Conservation (phyloP, 768 basidiomycete genomes). For the Piloderma croceum region DNA sequence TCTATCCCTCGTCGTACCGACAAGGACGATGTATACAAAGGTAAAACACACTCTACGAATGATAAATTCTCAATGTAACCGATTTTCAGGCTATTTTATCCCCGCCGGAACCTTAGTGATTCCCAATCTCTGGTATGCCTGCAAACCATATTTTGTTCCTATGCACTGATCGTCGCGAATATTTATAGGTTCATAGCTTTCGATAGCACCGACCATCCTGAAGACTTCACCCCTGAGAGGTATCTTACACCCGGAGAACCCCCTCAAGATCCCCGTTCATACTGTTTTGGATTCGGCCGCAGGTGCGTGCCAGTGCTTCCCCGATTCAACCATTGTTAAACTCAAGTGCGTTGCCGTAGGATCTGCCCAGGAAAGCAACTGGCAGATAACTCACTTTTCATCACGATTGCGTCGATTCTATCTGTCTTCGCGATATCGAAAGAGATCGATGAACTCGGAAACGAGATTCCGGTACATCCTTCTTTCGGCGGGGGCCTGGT, state of each 20-base stretch:
- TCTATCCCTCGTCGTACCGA: background rate
- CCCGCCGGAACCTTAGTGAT: constrained; percentile 13
- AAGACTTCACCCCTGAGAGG: constrained; percentile 7
- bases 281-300: constrained; percentile 11
- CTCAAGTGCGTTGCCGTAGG: background rate
- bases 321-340: background rate
- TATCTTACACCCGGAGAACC: constrained; percentile 2
- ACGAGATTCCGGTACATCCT: background rate
- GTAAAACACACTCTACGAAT: background rate
- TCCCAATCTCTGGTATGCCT: constrained; percentile 12
- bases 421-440: background rate
- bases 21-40: background rate
- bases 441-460: background rate
- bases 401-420: background rate
- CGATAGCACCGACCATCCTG: background rate
- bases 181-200: constrained; percentile 3
- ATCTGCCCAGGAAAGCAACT: constrained; percentile 7
- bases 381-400: constrained; percentile 5
- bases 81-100: constrained; percentile 10
- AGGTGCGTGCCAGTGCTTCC: background rate
- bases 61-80: constrained; percentile 1
- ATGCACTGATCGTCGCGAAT: background rate
- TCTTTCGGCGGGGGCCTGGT: background rate
- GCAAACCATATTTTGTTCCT: background rate
- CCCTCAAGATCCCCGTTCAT: constrained; percentile 2